phyloP scores from a whole-genome alignment of 2,329 filamentous ascomycete genomes.

The Colletotrichum cordylinicola region DNA sequence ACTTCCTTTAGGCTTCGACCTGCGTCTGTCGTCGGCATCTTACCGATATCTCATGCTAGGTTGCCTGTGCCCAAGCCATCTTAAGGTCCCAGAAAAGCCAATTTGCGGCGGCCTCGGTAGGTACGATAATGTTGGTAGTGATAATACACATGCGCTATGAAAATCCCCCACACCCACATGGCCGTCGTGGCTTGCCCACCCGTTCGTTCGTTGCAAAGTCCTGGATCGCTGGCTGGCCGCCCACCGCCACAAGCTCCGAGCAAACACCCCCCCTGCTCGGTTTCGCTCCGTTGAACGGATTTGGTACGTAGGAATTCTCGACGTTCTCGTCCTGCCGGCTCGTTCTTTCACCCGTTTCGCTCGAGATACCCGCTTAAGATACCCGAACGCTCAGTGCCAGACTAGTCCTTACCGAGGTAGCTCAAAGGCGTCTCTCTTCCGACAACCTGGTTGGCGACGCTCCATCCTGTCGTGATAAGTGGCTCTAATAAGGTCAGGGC shows the following conservation, averaged over 20 bases:
- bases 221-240: not conserved
- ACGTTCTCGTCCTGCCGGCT: not conserved
- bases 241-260: not conserved
- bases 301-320: not conserved
- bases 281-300: not conserved
- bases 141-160: not conserved
- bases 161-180: not conserved
- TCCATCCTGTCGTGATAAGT: not conserved
- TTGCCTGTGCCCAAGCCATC: not conserved
- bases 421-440: not conserved
- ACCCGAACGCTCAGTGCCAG: not conserved
- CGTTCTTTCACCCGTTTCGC: not conserved
- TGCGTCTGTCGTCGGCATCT: not conserved
- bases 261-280: not conserved
- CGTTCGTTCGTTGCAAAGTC: not conserved
- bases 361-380: not conserved
- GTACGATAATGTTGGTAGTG: not conserved
- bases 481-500: not conserved
- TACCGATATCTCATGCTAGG: not conserved
- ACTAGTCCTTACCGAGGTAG: not conserved
- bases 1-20: not conserved
- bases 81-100: not conserved
- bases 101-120: not conserved
- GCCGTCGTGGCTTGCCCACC: not conserved
- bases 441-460: not conserved